These are phyloP conservation scores for Colletotrichum gigasporum DNA, from an alignment of 2,329 filamentous ascomycete species.

Conservation along the genomic window DNA sequence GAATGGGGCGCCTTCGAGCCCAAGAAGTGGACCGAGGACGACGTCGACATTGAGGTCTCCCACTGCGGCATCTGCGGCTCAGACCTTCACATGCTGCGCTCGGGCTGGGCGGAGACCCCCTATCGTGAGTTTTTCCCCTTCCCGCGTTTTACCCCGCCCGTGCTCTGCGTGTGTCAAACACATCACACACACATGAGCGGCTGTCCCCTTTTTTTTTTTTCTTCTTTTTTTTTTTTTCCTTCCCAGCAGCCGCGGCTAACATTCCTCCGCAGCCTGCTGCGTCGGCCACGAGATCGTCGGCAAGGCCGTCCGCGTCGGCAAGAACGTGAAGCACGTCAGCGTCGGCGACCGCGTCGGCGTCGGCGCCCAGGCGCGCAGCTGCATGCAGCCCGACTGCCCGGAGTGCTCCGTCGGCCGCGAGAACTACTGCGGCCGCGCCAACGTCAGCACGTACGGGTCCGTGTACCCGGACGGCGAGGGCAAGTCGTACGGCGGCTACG, in stretches of 20 bases:
- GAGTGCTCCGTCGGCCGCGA: constrained; percentile 52
- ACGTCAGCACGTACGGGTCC: constrained; percentile 63
- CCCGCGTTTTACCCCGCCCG: constrained; percentile 4
- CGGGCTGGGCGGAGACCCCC: constrained; percentile 57
- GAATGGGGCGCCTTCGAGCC: constrained; percentile 66
- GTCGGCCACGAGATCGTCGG: constrained; percentile 75
- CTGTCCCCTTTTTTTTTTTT: neutral
- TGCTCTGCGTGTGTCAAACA: no score
- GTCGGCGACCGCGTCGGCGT: constrained; percentile 72
- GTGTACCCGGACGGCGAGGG: constrained; percentile 59
- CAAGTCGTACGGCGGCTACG: constrained; percentile 68
- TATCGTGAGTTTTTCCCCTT: constrained; percentile 44
- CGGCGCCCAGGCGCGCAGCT: constrained; percentile 68
- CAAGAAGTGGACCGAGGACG: constrained; percentile 72
- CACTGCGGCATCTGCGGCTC: constrained; percentile 75
- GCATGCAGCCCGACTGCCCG: constrained; percentile 54
- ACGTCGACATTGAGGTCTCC: constrained; percentile 72
- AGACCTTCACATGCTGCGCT: constrained; percentile 67
- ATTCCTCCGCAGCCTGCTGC: constrained; percentile 50
- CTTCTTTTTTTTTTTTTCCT: neutral
- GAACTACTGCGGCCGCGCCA: constrained; percentile 49
- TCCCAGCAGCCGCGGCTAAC: no score
- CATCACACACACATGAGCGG: neutral
- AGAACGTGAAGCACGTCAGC: constrained; percentile 56
- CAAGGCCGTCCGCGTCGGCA: constrained; percentile 63